Base-by-base conservation (phyloP, 495 filamentous ascomycete species). In the Tetracladium setigerum region DNA sequence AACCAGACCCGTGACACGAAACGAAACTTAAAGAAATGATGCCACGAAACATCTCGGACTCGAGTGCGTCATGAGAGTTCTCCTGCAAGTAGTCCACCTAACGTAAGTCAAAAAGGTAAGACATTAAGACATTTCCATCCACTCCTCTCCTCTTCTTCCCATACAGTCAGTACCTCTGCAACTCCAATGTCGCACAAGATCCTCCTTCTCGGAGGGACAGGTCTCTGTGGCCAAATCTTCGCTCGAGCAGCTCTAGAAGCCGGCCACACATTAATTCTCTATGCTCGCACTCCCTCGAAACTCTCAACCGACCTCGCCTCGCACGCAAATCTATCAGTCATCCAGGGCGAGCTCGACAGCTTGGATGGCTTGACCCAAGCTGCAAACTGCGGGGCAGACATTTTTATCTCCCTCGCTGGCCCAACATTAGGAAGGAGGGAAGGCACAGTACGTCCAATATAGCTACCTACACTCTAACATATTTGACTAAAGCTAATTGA, bases 331-430 rank as follows among this genome's bases (percentile, higher is more conserved):
- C 7, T 55, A 3, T 10, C 27, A 14, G 24, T 49, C 15, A 55
- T 55, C 39, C 37, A 55, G 41, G 53, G 53, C 13, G 47, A 55
- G 14, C 30, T 55, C 4, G 22, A 17, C n/a, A 48, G 52, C 38
- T 44, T 10, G 13, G 47, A 48, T 16, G 53, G 47, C 7, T 30
- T 55, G 33, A 55, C 51, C 47, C 51, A 41, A 38, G 53, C 47
- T 14, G 47, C 53, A 9, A 24, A 33, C 1, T 55, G 53, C 34
- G 53, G 53, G 8, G 53, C 47, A 5, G 53, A 55, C 35, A 46
- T 44, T 11, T 55, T 55, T 22, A 44, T 55, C 13, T 55, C 53
- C 15, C 30, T 55, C 32, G 53, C 47, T 38, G 53, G 53, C 31
- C 48, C 53, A 27, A 55, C 53, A 6, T 17, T 55, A 2, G 53